phyloP scores from a whole-genome alignment of 495 filamentous ascomycete species.

The Podospora pseudoanserina region DNA sequence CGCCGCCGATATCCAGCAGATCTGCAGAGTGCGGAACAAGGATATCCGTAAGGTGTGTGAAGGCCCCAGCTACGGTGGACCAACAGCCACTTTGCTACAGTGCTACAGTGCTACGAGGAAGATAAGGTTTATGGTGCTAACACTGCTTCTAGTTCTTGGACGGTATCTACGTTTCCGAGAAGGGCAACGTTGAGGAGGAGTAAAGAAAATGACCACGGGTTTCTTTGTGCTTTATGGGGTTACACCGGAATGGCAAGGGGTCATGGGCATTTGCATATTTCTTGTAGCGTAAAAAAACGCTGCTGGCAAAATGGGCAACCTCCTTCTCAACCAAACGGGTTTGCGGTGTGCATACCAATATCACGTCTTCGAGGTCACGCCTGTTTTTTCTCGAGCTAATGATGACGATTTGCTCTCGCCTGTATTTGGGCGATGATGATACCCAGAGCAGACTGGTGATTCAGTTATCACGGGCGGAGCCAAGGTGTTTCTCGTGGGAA shows the following conservation, averaged over 20 bases:
- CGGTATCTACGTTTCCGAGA: conserved; percentile 98
- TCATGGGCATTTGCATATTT: conserved; percentile 53
- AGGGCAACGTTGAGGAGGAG: conserved; percentile 82
- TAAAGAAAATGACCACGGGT: conserved; percentile 46
- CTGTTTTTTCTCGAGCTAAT: conserved; percentile 12
- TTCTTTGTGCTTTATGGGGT: conserved; percentile 45
- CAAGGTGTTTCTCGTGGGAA: background rate
- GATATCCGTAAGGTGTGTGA: conserved; percentile 94
- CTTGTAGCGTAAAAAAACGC: conserved; percentile 48
- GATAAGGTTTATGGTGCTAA: conserved; percentile 31
- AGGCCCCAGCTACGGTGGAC: conserved; percentile 2
- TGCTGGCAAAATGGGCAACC: conserved; percentile 47
- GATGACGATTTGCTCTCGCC: background rate
- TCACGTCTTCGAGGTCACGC: conserved; percentile 11
- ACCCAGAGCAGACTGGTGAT: conserved; percentile 12
- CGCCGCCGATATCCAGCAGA: conserved; percentile 98
- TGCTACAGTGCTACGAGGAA: background rate
- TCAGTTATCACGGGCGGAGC: conserved; percentile 8
- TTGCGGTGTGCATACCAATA: conserved; percentile 23
- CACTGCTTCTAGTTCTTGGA: conserved; percentile 78
- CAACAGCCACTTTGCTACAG: background rate
- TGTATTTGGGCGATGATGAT: background rate
- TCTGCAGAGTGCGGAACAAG: conserved; percentile 99
- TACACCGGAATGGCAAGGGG: conserved; percentile 42
- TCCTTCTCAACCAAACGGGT: conserved; percentile 33